Conservation (phyloP, 257 asterid species). For the Ocimum tenuiflorum region DNA sequence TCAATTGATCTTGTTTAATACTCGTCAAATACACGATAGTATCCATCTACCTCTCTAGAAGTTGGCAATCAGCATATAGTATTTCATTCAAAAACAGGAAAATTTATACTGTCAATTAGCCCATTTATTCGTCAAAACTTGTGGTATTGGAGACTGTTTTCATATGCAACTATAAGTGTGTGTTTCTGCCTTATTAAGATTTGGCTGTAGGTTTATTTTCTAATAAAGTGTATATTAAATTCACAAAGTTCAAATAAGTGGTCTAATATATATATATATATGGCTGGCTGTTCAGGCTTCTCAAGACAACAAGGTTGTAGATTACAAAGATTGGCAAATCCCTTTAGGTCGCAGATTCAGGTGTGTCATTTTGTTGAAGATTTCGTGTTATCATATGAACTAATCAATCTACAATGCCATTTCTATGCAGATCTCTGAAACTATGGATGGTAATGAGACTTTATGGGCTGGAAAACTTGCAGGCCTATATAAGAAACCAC, state of each 20-base stretch:
- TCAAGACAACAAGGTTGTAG: conserved; percentile 69
- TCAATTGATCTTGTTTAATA: neutral
- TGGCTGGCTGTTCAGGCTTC: conserved; percentile 52
- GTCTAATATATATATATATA: neutral
- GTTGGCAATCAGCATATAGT: no score
- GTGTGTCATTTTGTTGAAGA: conserved; percentile 33
- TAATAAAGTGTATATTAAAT: neutral
- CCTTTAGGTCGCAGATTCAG: conserved; percentile 98
- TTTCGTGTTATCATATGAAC: neutral
- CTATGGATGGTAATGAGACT: conserved; percentile 94
- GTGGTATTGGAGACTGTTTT: neutral
- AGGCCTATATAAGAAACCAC: conserved; percentile 78
- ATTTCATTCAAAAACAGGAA: no score
- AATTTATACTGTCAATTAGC: neutral
- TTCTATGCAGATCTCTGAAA: conserved; percentile 68
- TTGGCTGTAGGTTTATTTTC: neutral
- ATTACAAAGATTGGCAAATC: conserved; percentile 98
- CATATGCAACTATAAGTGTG: neutral
- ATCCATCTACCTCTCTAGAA: neutral
- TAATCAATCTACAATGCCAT: conserved; percentile 7
- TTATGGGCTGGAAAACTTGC: conserved; percentile 83
- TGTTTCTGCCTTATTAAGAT: neutral
- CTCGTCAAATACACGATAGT: neutral
- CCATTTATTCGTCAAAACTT: neutral
- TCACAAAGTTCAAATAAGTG: neutral